phyloP scores from a whole-genome alignment of 1,139 yeast genomes.

The Saccharomycopsis hybrid region DNA sequence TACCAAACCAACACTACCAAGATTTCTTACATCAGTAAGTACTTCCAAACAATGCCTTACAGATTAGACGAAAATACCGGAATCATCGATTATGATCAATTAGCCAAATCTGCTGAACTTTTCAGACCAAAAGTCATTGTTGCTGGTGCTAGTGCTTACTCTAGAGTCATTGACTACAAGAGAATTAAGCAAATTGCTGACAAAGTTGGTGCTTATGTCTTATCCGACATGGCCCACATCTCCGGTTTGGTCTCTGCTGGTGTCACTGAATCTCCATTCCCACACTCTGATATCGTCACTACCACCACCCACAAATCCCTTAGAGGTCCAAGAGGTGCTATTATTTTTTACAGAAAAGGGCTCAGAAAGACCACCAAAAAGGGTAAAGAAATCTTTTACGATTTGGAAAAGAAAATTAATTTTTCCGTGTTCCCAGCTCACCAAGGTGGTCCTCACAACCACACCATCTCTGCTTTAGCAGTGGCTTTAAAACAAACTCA shows the following conservation, averaged over 20 bases:
- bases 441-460: slow-evolving; percentile 99
- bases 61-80: slow-evolving; percentile 82
- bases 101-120: slow-evolving; percentile 74
- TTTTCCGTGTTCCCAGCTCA: slow-evolving; percentile 98
- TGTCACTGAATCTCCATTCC: slow-evolving; percentile 89
- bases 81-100: slow-evolving; percentile 81
- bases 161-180: slow-evolving; percentile 84
- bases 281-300: slow-evolving; percentile 90
- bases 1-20: slow-evolving; percentile 85
- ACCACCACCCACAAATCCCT: slow-evolving; percentile 96
- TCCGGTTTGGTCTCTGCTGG: slow-evolving; percentile 93
- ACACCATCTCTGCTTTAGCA: slow-evolving; percentile 91
- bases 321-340: slow-evolving; percentile 98
- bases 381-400: slow-evolving; percentile 83
- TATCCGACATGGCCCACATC: slow-evolving; percentile 95
- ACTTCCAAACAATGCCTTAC: slow-evolving; percentile 97
- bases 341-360: slow-evolving; percentile 95
- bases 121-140: slow-evolving; percentile 93
- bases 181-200: slow-evolving; percentile 87
- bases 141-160: slow-evolving; percentile 96
- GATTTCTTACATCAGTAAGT: slow-evolving; percentile 85
- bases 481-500: slow-evolving; percentile 89
- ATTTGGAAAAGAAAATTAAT: slow-evolving; percentile 83
- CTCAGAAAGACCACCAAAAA: slow-evolving; percentile 72
- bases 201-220: slow-evolving; percentile 84